Percentiles rank a stretch among this genome's conserved stretches.
Evolutionary conservation across 352 stramenopile species (phyloP).

Genomic region (Globisporangium paddicum): DNA sequence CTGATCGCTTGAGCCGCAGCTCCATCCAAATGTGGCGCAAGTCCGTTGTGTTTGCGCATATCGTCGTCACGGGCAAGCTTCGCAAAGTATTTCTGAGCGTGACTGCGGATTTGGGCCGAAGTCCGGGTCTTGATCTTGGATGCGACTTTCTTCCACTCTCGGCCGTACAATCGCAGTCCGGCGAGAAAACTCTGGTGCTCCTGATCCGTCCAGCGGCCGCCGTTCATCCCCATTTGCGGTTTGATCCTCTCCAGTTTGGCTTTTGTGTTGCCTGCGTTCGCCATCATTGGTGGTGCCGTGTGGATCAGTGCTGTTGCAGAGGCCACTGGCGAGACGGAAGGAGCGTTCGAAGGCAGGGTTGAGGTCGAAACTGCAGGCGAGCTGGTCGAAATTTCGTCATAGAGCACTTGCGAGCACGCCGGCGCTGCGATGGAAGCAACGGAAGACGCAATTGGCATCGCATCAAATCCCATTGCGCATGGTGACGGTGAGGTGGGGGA

Average conservation of each 20-base stretch:
- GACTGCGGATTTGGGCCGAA: conserved; percentile 79
- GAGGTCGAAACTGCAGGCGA: conserved; percentile 27
- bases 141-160: conserved; percentile 97
- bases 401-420: conserved; percentile 12
- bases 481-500: background rate
- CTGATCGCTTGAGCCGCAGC: conserved; percentile 10
- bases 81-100: conserved; percentile 87
- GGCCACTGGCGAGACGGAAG: conserved; percentile 11
- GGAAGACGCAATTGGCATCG: background rate
- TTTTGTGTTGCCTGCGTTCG: conserved; percentile 1
- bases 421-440: conserved; percentile 14
- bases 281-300: conserved; percentile 16
- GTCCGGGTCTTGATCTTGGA: conserved; percentile 87
- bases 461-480: background rate
- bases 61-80: conserved; percentile 81
- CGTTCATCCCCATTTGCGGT: conserved; percentile 69
- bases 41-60: conserved; percentile 41
- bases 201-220: conserved; percentile 92
- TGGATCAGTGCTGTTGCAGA: conserved; percentile 20
- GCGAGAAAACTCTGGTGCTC: conserved; percentile 95
- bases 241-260: conserved; percentile 40
- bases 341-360: conserved; percentile 17
- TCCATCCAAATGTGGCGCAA: conserved; percentile 10
- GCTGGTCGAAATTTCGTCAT: conserved; percentile 14
- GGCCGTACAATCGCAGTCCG: conserved; percentile 91